These are phyloP conservation scores for Proliferodiscus dingleyae DNA, from an alignment of 2,329 filamentous ascomycete genomes.

Conservation along the genomic window DNA sequence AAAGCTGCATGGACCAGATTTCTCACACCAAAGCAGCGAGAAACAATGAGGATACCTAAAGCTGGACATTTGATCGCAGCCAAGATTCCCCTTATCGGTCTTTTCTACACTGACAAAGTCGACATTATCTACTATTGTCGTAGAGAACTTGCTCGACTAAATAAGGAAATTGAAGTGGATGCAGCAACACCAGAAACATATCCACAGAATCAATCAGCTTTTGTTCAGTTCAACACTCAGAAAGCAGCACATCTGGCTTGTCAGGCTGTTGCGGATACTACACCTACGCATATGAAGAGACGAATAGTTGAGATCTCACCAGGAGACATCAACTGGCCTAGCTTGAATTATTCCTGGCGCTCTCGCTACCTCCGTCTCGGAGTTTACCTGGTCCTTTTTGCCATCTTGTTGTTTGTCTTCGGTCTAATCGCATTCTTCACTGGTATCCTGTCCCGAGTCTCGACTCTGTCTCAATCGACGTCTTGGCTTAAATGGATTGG, in stretches of 20 bases:
- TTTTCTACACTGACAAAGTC: constrained; percentile 76
- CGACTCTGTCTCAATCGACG: constrained; percentile 9
- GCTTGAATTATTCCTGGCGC: constrained; percentile 16
- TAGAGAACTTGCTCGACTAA: constrained; percentile 75
- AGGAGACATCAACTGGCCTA: constrained; percentile 24
- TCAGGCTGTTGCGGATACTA: constrained; percentile 43
- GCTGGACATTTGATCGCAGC: constrained; percentile 63
- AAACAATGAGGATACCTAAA: constrained; percentile 40
- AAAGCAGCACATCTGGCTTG: constrained; percentile 57
- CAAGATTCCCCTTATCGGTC: constrained; percentile 55
- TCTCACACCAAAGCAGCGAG: constrained; percentile 13
- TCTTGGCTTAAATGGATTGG: constrained; percentile 10
- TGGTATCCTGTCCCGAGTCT: constrained; percentile 15
- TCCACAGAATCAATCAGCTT: constrained; percentile 85
- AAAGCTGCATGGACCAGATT: constrained; percentile 24
- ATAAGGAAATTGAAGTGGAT: constrained; percentile 82
- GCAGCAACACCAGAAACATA: constrained; percentile 77
- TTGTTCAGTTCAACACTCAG: constrained; percentile 86
- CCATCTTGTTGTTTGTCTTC: constrained; percentile 44
- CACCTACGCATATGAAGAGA: constrained; percentile 45
- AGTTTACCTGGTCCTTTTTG: constrained; percentile 13
- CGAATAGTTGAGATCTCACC: constrained; percentile 23
- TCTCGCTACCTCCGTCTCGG: constrained; percentile 14
- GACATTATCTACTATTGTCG: constrained; percentile 89
- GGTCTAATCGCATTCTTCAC: constrained; percentile 14